These are phyloP conservation scores for Xylaria curta DNA, from an alignment of 495 filamentous ascomycete genomes.

Conservation along the genomic window DNA sequence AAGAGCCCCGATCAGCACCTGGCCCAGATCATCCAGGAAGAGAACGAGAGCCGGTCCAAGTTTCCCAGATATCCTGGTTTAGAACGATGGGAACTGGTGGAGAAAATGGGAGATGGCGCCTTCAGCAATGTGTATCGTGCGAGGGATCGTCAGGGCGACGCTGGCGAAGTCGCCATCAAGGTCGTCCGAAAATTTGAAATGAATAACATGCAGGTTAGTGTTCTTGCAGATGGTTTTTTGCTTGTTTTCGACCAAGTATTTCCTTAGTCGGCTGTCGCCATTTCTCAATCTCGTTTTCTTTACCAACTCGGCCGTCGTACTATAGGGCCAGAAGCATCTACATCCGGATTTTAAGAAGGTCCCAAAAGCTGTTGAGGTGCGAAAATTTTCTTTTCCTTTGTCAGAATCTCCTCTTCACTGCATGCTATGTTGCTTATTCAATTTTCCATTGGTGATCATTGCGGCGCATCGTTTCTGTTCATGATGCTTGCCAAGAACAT, in stretches of 20 bases:
- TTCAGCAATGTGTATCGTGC: slow-evolving; percentile 99
- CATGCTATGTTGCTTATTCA: slow-evolving; percentile 28
- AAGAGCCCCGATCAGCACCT: slow-evolving; percentile 71
- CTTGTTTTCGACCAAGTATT: slow-evolving; percentile 36
- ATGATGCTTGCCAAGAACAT: not conserved
- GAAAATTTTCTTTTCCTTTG: slow-evolving; percentile 59
- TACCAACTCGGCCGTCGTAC: slow-evolving; percentile 49
- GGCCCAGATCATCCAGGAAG: slow-evolving; percentile 87
- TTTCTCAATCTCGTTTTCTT: slow-evolving; percentile 32
- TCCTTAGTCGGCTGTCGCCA: slow-evolving; percentile 23
- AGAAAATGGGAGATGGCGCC: slow-evolving; percentile 99
- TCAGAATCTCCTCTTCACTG: slow-evolving; percentile 29
- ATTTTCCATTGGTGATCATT: slow-evolving; percentile 30
- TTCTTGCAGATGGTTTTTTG: slow-evolving; percentile 32
- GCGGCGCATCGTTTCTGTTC: slow-evolving; percentile 20
- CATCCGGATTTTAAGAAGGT: slow-evolving; percentile 95
- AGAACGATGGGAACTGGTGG: slow-evolving; percentile 85
- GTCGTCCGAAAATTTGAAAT: slow-evolving; percentile 99
- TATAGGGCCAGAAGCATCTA: slow-evolving; percentile 82
- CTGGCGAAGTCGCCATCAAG: slow-evolving; percentile 92
- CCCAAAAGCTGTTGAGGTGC: slow-evolving; percentile 97
- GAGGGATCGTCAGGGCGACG: slow-evolving; percentile 69
- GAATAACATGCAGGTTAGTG: slow-evolving; percentile 94
- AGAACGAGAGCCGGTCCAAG: slow-evolving; percentile 81
- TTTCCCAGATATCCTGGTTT: slow-evolving; percentile 91